phyloP scores from a whole-genome alignment of 148 eudicot genomes.

The Fallopia convolvulus region DNA sequence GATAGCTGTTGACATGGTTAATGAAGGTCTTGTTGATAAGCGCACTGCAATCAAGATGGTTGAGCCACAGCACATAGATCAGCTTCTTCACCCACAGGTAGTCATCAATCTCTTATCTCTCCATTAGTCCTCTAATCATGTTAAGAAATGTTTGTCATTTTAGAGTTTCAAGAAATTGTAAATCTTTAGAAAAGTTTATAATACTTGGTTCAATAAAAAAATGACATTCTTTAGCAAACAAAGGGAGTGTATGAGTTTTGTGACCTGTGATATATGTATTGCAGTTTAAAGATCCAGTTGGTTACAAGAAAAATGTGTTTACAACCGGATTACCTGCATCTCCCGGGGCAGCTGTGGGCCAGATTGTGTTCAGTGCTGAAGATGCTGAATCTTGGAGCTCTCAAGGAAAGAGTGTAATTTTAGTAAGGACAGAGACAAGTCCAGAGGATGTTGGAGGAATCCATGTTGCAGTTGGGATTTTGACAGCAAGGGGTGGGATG shows the following conservation, averaged over 20 bases:
- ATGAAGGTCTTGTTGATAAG: conserved; percentile 75
- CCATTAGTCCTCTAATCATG: too few relatives aligned
- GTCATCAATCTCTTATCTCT: neutral
- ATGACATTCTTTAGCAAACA: too few relatives aligned
- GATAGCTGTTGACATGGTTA: conserved; percentile 88
- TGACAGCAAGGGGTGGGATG: conserved; percentile 98
- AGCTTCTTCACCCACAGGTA: conserved; percentile 97
- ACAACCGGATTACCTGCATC: conserved; percentile 91
- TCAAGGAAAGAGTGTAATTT: conserved; percentile 81
- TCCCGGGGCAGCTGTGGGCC: conserved; percentile 99
- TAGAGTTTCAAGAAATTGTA: too few relatives aligned
- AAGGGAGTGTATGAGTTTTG: too few relatives aligned
- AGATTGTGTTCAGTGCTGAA: conserved; percentile 76
- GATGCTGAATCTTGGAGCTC: conserved; percentile 94
- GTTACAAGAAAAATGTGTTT: conserved; percentile 64
- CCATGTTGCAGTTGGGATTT: conserved; percentile 88
- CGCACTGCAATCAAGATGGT: conserved; percentile 75
- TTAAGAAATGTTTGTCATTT: neutral
- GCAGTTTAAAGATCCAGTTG: conserved; percentile 82
- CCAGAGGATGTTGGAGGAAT: conserved; percentile 99
- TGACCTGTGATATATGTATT: neutral
- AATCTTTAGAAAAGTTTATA: too few relatives aligned
- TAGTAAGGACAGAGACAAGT: conserved; percentile 92
- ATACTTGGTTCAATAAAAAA: too few relatives aligned
- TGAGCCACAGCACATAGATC: conserved; percentile 90